phyloP scores from a whole-genome alignment of 2,329 filamentous ascomycete genomes.

The Beauveria sp. region DNA sequence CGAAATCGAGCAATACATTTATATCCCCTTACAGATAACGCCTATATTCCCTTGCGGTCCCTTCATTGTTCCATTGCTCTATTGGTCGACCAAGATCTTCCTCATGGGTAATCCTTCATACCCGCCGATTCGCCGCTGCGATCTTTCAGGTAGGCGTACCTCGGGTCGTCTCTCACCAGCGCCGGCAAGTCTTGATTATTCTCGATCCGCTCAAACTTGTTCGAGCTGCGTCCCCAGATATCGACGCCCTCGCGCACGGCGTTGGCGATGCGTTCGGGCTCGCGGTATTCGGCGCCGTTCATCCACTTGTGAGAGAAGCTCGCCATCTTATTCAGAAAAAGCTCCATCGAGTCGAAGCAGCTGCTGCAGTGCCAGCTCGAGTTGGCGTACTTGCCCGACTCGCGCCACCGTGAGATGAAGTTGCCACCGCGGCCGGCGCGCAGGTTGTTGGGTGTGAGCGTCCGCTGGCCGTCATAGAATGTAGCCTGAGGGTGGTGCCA shows the following conservation, averaged over 20 bases:
- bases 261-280: constrained; percentile 40
- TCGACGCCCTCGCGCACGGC: constrained; percentile 45
- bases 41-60: background rate
- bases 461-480: constrained; percentile 34
- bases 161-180: constrained; percentile 33
- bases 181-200: constrained; percentile 44
- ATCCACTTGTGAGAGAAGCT: constrained; percentile 48
- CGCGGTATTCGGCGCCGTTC: constrained; percentile 41
- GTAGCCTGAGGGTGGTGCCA: constrained; percentile 57
- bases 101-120: constrained; percentile 34
- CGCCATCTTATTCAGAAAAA: constrained; percentile 48
- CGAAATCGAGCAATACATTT: background rate
- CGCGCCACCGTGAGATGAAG: constrained; percentile 4
- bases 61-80: background rate
- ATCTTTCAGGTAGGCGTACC: constrained; percentile 37
- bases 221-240: constrained; percentile 43
- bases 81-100: background rate
- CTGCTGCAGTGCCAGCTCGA: constrained; percentile 56
- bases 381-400: constrained; percentile 31
- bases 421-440: constrained; percentile 37
- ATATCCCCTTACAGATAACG: background rate
- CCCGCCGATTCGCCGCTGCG: constrained; percentile 39
- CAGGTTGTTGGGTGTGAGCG: constrained; percentile 46
- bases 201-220: constrained; percentile 42
- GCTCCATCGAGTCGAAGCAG: constrained; percentile 49